These are phyloP conservation scores for Trichoderma sp. DNA, from an alignment of 2,329 filamentous ascomycete genomes.

Conservation along the genomic window DNA sequence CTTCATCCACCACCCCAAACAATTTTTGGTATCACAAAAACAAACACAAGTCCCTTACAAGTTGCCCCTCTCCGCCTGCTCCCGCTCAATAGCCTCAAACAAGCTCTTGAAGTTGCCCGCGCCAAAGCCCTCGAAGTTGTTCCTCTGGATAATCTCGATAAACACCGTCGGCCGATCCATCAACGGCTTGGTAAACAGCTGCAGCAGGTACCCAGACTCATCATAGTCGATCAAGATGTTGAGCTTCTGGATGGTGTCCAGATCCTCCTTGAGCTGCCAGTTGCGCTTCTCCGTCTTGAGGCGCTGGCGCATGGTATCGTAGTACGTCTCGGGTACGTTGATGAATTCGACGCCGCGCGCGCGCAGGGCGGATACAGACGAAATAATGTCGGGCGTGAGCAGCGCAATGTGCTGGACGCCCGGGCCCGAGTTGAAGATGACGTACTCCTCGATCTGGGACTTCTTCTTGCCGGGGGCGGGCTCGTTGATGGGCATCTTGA, in stretches of 20 bases:
- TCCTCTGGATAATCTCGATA: conserved; percentile 91
- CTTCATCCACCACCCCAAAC: neutral
- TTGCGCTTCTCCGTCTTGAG: conserved; percentile 64
- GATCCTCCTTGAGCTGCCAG: conserved; percentile 75
- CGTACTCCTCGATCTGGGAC: conserved; percentile 91
- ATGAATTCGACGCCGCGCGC: conserved; percentile 94
- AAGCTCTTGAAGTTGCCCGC: conserved; percentile 94
- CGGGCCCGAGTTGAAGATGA: conserved; percentile 85
- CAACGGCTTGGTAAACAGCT: conserved; percentile 81
- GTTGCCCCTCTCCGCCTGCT: conserved; percentile 85
- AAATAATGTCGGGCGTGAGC: conserved; percentile 77
- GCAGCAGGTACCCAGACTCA: conserved; percentile 80
- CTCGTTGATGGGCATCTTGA: conserved; percentile 99
- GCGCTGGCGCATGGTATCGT: conserved; percentile 72
- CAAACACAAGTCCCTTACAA: conserved; percentile 50
- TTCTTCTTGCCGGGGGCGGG: conserved; percentile 87
- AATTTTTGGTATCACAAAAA: neutral
- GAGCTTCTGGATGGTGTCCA: conserved; percentile 72
- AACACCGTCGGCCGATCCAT: conserved; percentile 96
- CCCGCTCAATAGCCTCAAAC: conserved; percentile 93
- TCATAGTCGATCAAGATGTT: conserved; percentile 96
- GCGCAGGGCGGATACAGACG: conserved; percentile 73
- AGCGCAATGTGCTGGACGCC: conserved; percentile 95
- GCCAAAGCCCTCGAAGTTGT: conserved; percentile 88
- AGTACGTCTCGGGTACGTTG: conserved; percentile 83